Percentiles rank a stretch among this genome's conserved stretches.
Evolutionary conservation across 169 alveolate genomes (phyloP).

Genomic region (Plasmodium chabaudi): DNA sequence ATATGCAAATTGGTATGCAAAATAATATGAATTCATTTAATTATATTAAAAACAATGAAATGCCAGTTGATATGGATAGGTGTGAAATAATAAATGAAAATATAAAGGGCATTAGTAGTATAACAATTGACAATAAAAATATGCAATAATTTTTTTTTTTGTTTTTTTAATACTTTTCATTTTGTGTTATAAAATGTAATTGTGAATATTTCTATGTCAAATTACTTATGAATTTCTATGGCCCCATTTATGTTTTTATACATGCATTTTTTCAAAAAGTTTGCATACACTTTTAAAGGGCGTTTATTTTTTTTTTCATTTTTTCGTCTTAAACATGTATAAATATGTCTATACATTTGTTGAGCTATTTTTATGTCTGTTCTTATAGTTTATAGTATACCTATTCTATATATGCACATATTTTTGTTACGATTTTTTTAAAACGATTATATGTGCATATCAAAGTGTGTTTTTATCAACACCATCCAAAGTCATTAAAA

Average conservation of each 20-base stretch:
- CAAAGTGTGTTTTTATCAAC: no score
- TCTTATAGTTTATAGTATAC: background rate
- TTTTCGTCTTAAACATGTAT: background rate
- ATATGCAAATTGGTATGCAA: background rate
- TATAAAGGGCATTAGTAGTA: slow-evolving; percentile 70
- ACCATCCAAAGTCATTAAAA: no score
- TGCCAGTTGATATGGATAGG: slow-evolving; percentile 37
- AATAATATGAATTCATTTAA: background rate
- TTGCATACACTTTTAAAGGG: background rate
- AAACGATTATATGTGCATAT: no score
- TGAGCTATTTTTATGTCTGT: background rate
- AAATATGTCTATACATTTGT: background rate
- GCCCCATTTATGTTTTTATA: background rate
- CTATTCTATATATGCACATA: background rate
- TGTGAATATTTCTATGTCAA: background rate
- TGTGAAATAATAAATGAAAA: slow-evolving; percentile 70
- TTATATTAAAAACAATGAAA: slow-evolving; percentile 30
- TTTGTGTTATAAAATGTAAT: no score
- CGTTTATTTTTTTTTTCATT: background rate
- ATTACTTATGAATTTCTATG: background rate
- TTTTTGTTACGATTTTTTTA: no score
- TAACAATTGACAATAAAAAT: slow-evolving; percentile 59
- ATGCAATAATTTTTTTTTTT: background rate
- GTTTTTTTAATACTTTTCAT: no score
- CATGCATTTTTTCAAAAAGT: background rate